Evolutionary conservation across 2,329 filamentous ascomycete species (phyloP), one percentile per base, ranked within the genome.

Genomic region (Claviceps lovelessii): DNA sequence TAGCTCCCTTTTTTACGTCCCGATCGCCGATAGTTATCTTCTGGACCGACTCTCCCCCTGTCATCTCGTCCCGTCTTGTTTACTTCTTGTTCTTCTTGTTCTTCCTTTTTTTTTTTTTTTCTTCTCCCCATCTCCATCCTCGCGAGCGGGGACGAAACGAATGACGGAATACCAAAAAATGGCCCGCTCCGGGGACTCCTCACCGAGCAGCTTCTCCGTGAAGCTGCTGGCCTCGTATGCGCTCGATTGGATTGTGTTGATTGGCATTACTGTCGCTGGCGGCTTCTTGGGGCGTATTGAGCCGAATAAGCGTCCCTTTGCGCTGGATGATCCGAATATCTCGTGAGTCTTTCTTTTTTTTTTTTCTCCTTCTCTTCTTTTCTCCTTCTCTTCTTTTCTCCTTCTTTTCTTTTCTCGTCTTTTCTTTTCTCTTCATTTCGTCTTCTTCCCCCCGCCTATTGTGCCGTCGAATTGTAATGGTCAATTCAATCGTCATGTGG

Each of bases 231-330:
- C 80, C n/a, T 86, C 84, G 28, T 90, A 90, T 65, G 68, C 85
- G 52, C 70, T 88, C 56, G 87, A 90, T 70, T 91, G 87, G 87
- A 67, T 87, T 23, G 70, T 86, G 50, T 79, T 87, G 58, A 68
- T 86, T 49, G 73, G 67, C 50, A 76, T 82, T 39, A 81, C 76
- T 31, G 76, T 73, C 17, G 72, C 83, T 31, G 83, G 78, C 54
- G 77, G 70, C 52, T 76, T 74, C n/a, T 77, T 88, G 61, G 78
- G 78, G 53, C 73, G 68, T 51, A 71, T 84, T 53, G 72, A 76
- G 19, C 85, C 86, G 3, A 85, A 82, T 63, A 80, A 82, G 62
- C 77, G 83, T 45, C 82, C 84, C 0, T 91, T 93, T 68, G 84
- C 82, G 19, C 77, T 88, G 15, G 63, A 68, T 41, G 84, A 96